Evolutionary conservation across 345 rosid genomes (phyloP), one percentile per base, ranked within the genome.

Genomic region (Hibiscus syriacus): DNA sequence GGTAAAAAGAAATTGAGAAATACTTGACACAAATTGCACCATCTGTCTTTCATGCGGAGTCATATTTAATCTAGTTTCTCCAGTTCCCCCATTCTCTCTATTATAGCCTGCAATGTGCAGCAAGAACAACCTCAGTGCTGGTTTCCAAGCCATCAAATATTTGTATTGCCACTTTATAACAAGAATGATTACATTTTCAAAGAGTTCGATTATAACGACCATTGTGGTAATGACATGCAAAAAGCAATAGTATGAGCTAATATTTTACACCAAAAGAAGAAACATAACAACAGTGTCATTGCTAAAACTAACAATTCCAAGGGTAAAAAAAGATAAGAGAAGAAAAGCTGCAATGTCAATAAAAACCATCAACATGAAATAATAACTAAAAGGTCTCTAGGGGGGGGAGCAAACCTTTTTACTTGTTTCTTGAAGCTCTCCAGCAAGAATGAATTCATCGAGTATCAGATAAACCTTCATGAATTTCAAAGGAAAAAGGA

Each of bases 391-490:
- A 0, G 17, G 19, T 45, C 50, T 30, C 23, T 22, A 29, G 17
- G 43, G 29, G 30, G 45, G 36, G 39, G 45, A 9, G 59, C 23
- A 59, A 71, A 92, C 98, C 92, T 82, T 88, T 80, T 92, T 94
- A 91, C 99, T 94, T 72, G 99, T 94, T 20, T 93, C 98, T 85
- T 93, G 98, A 22, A 93, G 95, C 77, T 93, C 98, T n/a, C 98
- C 98, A 19, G 95, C 98, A 72, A 93, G 97, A 78, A 93, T 93
- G 84, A 93, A 93, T 72, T 93, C 97, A 56, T 90, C 98, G n/a
- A 93, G 97, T 68, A 93, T 89, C 77, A 93, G 79, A 81, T 93
- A 93, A 19, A 93, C 98, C 96, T 89, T 71, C 30, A 48, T 16
- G 19, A 39, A 20, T 32, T 29, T 36, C 58, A 16, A 53, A 34